Evolutionary conservation across 2,329 filamentous ascomycete genomes (phyloP).

Genomic region (Verticillium longisporum): DNA sequence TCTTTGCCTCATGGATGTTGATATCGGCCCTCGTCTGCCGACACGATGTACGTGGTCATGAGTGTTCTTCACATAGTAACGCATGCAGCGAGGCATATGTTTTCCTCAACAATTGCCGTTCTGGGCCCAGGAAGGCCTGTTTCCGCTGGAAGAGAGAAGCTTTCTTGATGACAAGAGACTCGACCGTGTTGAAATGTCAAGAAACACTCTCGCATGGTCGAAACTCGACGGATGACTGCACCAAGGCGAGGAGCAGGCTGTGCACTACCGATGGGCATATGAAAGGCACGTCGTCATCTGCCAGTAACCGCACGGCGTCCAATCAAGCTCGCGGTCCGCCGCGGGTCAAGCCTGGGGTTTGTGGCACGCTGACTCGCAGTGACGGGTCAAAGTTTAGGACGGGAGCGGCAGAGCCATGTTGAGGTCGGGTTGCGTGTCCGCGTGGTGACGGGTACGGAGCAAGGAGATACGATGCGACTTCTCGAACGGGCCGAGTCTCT

Average conservation of each 20-base stretch:
- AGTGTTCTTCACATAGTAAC: not conserved
- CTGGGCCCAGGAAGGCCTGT: not conserved
- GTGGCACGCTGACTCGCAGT: not conserved
- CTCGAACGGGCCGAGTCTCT: not conserved
- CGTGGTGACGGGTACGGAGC: not conserved
- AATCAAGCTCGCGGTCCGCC: not conserved
- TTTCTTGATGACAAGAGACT: too few relatives aligned
- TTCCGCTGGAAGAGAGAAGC: not conserved
- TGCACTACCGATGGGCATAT: not conserved
- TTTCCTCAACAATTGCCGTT: not conserved
- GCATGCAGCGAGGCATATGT: not conserved
- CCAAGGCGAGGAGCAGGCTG: not conserved
- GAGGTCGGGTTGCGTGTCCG: not conserved
- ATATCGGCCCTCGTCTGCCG: not conserved
- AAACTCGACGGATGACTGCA: not conserved
- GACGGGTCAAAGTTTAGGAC: not conserved
- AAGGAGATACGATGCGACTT: not conserved
- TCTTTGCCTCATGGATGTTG: not conserved
- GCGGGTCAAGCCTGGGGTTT: not conserved
- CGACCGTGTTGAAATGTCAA: too few relatives aligned
- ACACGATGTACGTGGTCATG: too few relatives aligned
- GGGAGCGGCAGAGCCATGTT: not conserved
- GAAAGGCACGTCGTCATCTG: not conserved
- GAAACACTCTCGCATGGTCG: too few relatives aligned
- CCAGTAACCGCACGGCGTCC: not conserved